Percentiles rank a stretch among this genome's conserved stretches.
Evolutionary conservation across 495 filamentous ascomycete species (phyloP).

Genomic region (Aspergillus mulundensis): DNA sequence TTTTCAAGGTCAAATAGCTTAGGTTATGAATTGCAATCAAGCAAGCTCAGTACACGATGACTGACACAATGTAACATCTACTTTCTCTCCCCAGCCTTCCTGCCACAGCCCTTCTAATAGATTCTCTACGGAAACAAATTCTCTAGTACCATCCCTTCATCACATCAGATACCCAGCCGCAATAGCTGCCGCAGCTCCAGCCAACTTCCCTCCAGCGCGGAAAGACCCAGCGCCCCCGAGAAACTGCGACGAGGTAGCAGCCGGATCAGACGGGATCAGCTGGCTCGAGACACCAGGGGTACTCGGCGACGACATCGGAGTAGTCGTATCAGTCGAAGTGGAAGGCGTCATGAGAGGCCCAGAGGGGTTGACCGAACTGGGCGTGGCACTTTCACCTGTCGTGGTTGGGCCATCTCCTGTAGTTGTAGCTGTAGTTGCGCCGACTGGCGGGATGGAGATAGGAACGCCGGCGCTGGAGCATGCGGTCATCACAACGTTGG

Average conservation of each 20-base stretch:
- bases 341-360: conserved; percentile 10
- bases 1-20: too few relatives aligned
- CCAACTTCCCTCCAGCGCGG: not conserved
- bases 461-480: conserved; percentile 37
- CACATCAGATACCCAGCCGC: conserved; percentile 1
- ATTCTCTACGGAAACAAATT: not conserved
- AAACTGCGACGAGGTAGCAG: not conserved
- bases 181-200: not conserved
- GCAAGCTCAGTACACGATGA: too few relatives aligned
- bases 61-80: too few relatives aligned
- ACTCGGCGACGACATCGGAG: not conserved
- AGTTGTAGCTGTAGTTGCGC: conserved; percentile 5
- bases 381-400: conserved; percentile 2
- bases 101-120: not conserved
- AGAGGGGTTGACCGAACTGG: conserved; percentile 3
- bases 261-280: not conserved
- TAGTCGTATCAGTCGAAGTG: conserved; percentile 5
- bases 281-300: not conserved
- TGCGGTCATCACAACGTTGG: conserved; percentile 30
- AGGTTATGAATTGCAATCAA: too few relatives aligned
- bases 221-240: not conserved
- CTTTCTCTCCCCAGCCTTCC: not conserved
- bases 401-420: conserved; percentile 10
- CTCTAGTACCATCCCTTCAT: not conserved
- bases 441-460: conserved; percentile 34